Evolutionary conservation across 2,329 filamentous ascomycete species (phyloP), one percentile per base, ranked within the genome.

Genomic region (Nannizziopsis barbatae): DNA sequence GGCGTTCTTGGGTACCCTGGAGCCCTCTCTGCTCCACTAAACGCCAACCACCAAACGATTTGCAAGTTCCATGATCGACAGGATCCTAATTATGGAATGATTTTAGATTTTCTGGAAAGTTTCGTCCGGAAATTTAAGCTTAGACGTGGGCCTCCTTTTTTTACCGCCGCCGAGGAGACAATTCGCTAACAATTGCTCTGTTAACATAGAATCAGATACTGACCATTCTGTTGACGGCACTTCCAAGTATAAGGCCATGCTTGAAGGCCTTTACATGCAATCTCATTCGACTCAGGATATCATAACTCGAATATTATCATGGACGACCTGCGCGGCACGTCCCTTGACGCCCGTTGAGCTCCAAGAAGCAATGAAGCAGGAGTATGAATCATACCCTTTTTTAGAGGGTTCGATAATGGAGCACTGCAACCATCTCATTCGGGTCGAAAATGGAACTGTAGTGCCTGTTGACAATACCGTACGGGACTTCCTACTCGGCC

Each of bases 31-130:
- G 62, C 56, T 33, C 50, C 62, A 2, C 55, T 72, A 20, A 51
- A 62, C 45, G 67, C 68, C 10, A 64, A 71, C 47, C 70, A 71
- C 42, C 64, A 67, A 33, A 53, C 55, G 1, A 60, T 70, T 9
- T 69, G 65, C 57, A 71, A 71, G 43, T 72, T 62, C 42, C 47
- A 53, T 6, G 59, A 58, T 14, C 60, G 47, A 3, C 11, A 57
- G 0, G 69, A 72, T 48, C 49, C 63, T 4, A 64, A 65, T 45
- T 72, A 71, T 27, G 22, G 22, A 27, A 27, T 27, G 22, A 27
- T 27, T 27, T 27, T 27, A 7, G 22, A 27, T 27, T 27, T 27
- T 27, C 22, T 27, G 22, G 22, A 27, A 7, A 27, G 22, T 27
- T 27, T 27, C 22, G 22, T 27, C 3, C 22, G 22, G 22, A 27